Conservation (phyloP, 2,329 filamentous ascomycete genomes). For the Eurotiales sp. region DNA sequence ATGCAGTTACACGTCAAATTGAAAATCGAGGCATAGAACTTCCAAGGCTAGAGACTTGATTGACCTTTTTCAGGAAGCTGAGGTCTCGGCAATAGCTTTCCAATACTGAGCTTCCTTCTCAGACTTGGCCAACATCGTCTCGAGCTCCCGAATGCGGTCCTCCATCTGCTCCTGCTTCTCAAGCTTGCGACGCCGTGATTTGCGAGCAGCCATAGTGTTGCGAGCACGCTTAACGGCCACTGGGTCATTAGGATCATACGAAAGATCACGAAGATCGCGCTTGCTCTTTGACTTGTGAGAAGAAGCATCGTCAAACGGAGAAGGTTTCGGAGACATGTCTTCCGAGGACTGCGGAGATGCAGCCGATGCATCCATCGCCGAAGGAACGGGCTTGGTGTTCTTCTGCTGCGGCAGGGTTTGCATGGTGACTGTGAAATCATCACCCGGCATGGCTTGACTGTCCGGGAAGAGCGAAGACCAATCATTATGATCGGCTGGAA, state of each 20-base stretch:
- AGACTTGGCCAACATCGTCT: slow-evolving; percentile 42
- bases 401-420: slow-evolving; percentile 15
- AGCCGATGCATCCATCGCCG: background rate
- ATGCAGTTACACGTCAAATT: slow-evolving; percentile 1
- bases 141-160: slow-evolving; percentile 65
- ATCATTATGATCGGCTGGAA: slow-evolving; percentile 50
- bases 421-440: slow-evolving; percentile 32
- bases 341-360: slow-evolving; percentile 3
- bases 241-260: slow-evolving; percentile 3
- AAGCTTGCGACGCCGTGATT: slow-evolving; percentile 84
- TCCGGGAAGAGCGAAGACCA: slow-evolving; percentile 64
- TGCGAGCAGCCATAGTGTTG: slow-evolving; percentile 89
- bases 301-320: background rate
- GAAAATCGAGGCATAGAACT: background rate
- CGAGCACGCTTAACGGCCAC: slow-evolving; percentile 82
- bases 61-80: too few relatives aligned
- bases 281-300: slow-evolving; percentile 5
- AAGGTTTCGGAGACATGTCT: background rate
- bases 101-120: slow-evolving; percentile 17
- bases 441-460: slow-evolving; percentile 22
- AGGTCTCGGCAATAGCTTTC: background rate
- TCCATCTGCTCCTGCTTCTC: slow-evolving; percentile 72
- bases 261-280: background rate
- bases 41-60: too few relatives aligned
- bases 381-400: slow-evolving; percentile 1